These are phyloP conservation scores for Imleria badia DNA, from an alignment of 768 basidiomycete species.

Conservation along the genomic window DNA sequence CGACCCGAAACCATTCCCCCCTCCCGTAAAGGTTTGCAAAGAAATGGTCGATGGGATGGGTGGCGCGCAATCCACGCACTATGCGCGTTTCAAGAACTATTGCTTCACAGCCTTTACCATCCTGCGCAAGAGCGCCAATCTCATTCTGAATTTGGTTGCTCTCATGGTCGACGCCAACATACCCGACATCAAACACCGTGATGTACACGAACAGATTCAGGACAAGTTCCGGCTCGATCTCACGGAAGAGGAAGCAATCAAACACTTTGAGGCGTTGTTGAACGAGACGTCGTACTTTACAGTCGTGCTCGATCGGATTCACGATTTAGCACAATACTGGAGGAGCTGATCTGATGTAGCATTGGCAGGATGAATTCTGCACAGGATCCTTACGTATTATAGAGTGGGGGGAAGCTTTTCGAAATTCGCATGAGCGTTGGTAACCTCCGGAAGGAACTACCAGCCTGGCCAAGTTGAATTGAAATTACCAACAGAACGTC, in stretches of 20 bases:
- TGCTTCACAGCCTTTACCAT: conserved; percentile 98
- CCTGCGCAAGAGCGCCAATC: conserved; percentile 93
- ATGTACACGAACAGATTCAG: conserved; percentile 86
- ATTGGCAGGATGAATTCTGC: not conserved
- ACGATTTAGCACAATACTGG: conserved; percentile 90
- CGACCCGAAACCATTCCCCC: conserved; percentile 97
- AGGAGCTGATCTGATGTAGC: conserved; percentile 50
- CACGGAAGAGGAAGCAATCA: conserved; percentile 95
- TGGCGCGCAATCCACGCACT: conserved; percentile 93
- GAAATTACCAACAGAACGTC: not conserved
- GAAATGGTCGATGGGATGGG: conserved; percentile 99
- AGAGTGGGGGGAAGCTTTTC: not conserved
- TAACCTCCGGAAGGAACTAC: not conserved
- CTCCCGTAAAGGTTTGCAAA: conserved; percentile 97
- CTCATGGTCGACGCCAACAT: conserved; percentile 98
- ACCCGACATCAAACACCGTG: conserved; percentile 92
- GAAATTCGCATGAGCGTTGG: no score
- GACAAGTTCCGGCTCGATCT: conserved; percentile 96
- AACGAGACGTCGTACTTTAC: conserved; percentile 96
- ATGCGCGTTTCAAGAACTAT: conserved; percentile 92
- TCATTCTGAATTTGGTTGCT: conserved; percentile 93
- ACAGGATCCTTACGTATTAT: conserved; percentile 3
- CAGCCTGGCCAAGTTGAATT: not conserved
- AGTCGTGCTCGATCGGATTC: conserved; percentile 90
- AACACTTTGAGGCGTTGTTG: conserved; percentile 89